These are phyloP conservation scores for Hypomontagnella monticulosa DNA, from an alignment of 495 filamentous ascomycete species.

Conservation along the genomic window DNA sequence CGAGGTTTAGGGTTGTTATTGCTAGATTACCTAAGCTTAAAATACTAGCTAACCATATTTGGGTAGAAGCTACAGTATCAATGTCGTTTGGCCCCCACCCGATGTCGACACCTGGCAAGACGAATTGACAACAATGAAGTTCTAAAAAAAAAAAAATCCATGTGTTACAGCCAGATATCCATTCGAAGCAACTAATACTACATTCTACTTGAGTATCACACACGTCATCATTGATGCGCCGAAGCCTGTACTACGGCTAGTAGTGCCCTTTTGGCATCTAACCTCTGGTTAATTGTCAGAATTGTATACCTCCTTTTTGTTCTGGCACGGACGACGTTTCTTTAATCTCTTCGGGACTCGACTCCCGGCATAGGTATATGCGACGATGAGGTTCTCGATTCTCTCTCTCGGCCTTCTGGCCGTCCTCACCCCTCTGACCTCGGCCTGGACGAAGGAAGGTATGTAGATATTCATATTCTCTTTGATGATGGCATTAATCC, in stretches of 20 bases:
- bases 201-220: constrained; percentile 8
- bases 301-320: background rate
- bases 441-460: constrained; percentile 90
- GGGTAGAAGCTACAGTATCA: too few relatives aligned
- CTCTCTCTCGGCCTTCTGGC: constrained; percentile 65
- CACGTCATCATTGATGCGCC: constrained; percentile 32
- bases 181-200: background rate
- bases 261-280: constrained; percentile 30
- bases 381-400: constrained; percentile 62
- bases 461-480: constrained; percentile 37
- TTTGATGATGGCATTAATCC: background rate
- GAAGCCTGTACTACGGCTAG: constrained; percentile 21
- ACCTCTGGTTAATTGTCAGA: constrained; percentile 13
- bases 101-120: constrained; percentile 38
- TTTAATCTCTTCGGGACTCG: constrained; percentile 48
- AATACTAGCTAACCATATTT: too few relatives aligned
- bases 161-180: constrained; percentile 5
- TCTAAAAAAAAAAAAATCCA: constrained; percentile 16
- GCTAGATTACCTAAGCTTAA: too few relatives aligned
- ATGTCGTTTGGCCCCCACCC: background rate
- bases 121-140: constrained; percentile 5
- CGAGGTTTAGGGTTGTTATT: too few relatives aligned
- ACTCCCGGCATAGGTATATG: constrained; percentile 47
- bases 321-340: background rate
- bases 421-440: constrained; percentile 67